These are phyloP conservation scores for Senecio squalidus DNA, from an alignment of 140 eudicot species.

Conservation along the genomic window DNA sequence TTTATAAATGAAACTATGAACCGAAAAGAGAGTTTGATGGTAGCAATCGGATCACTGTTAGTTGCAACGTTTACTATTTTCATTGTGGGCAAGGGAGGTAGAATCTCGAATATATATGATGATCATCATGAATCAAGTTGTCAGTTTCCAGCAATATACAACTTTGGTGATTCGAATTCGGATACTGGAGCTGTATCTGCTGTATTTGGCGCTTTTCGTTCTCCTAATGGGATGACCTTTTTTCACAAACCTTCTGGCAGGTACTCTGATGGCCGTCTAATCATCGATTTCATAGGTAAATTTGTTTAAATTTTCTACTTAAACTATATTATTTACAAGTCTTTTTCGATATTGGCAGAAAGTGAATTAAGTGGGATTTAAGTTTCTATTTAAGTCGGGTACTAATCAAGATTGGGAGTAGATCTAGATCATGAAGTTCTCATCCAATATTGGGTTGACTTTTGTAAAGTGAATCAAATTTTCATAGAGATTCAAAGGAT, in stretches of 20 bases:
- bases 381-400: too few species aligned
- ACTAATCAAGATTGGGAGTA: background rate
- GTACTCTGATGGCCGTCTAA: constrained; percentile 49
- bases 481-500: background rate
- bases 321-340: too few species aligned
- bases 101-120: constrained; percentile 5
- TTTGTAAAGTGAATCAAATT: background rate
- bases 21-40: background rate
- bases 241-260: constrained; percentile 52
- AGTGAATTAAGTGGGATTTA: too few species aligned
- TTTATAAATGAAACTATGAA: too few species aligned
- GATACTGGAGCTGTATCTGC: constrained; percentile 54
- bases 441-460: constrained; percentile 12
- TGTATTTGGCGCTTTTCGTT: constrained; percentile 19
- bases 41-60: constrained; percentile 24
- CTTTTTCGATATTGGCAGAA: too few species aligned
- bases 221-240: constrained; percentile 44
- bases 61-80: constrained; percentile 23
- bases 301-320: too few species aligned
- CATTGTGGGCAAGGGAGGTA: constrained; percentile 4
- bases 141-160: constrained; percentile 41
- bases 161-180: constrained; percentile 60
- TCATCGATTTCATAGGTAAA: constrained; percentile 52
- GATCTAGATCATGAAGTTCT: background rate
- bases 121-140: too few species aligned